Percentiles rank a stretch among this genome's conserved stretches.
phyloP scores from a whole-genome alignment of 2,329 filamentous ascomycete genomes.

The Purpureocillium takamizusanense region DNA sequence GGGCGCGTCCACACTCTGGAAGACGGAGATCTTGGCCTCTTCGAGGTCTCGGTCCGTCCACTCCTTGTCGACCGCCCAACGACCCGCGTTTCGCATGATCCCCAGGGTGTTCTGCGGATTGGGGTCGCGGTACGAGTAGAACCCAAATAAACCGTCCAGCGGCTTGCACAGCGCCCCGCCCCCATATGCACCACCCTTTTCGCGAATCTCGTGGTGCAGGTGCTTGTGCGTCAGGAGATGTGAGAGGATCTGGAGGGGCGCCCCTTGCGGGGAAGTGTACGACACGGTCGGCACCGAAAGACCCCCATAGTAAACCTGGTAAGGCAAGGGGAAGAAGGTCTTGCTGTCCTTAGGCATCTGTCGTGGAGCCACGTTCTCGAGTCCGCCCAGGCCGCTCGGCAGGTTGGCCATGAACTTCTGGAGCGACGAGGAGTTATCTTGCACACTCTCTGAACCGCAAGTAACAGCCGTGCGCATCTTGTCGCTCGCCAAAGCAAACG shows the following conservation, averaged over 20 bases:
- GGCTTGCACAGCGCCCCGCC: conserved; percentile 78
- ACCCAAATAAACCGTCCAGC: conserved; percentile 79
- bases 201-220: conserved; percentile 91
- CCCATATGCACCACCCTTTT: conserved; percentile 95
- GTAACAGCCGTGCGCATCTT: conserved; percentile 75
- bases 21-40: conserved; percentile 91
- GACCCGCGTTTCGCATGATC: conserved; percentile 75
- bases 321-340: conserved; percentile 88
- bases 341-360: conserved; percentile 48
- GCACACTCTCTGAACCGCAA: conserved; percentile 67
- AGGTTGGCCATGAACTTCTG: conserved; percentile 54
- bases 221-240: conserved; percentile 95
- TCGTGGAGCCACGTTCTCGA: conserved; percentile 17
- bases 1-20: conserved; percentile 86
- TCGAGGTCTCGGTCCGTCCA: conserved; percentile 85
- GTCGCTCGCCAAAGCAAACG: conserved; percentile 60
- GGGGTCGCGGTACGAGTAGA: conserved; percentile 94
- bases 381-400: conserved; percentile 24
- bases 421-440: conserved; percentile 62
- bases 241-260: conserved; percentile 78
- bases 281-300: conserved; percentile 75
- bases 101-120: conserved; percentile 83
- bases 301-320: conserved; percentile 93
- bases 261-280: conserved; percentile 66
- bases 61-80: conserved; percentile 70